A percentile compares a stretch with the other conserved stretches of the same genome.
phyloP scores from a whole-genome alignment of 768 basidiomycete species.

The Tulasnella sp. region DNA sequence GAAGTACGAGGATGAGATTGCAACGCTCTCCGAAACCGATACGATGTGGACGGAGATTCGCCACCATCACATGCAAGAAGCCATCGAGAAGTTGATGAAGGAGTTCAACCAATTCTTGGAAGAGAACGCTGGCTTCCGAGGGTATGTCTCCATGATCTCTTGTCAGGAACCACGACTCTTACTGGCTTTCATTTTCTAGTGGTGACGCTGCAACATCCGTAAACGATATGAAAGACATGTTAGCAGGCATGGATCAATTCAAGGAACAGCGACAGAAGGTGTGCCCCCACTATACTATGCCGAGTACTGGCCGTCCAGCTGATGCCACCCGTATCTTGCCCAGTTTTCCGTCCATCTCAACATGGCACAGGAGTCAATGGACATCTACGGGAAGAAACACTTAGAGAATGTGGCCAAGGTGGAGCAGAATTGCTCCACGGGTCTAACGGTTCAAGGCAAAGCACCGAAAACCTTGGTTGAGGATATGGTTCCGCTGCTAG shows the following conservation, averaged over 20 bases:
- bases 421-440: conserved; percentile 93
- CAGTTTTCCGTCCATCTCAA: conserved; percentile 94
- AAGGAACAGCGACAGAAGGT: conserved; percentile 94
- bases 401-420: conserved; percentile 73
- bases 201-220: conserved; percentile 76
- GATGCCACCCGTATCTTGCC: neutral
- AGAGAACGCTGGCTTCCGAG: conserved; percentile 91
- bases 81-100: conserved; percentile 91
- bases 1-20: conserved; percentile 77
- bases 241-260: conserved; percentile 87
- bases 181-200: conserved; percentile 12
- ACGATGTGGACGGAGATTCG: conserved; percentile 85
- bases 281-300: conserved; percentile 4
- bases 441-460: conserved; percentile 82
- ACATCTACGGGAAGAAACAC: conserved; percentile 78
- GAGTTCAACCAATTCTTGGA: conserved; percentile 92
- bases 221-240: conserved; percentile 99
- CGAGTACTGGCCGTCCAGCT: no score
- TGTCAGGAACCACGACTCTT: neutral
- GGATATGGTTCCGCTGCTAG: conserved; percentile 96
- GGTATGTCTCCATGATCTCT: conserved; percentile 36
- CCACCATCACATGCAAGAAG: conserved; percentile 98
- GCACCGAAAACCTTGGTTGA: conserved; percentile 90
- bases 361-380: conserved; percentile 98
- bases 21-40: conserved; percentile 76